A percentile compares a stretch with the other conserved stretches of the same genome.
Evolutionary conservation across 192 early-diverging fungal genomes (phyloP).

Genomic region (Coemansia sp.): DNA sequence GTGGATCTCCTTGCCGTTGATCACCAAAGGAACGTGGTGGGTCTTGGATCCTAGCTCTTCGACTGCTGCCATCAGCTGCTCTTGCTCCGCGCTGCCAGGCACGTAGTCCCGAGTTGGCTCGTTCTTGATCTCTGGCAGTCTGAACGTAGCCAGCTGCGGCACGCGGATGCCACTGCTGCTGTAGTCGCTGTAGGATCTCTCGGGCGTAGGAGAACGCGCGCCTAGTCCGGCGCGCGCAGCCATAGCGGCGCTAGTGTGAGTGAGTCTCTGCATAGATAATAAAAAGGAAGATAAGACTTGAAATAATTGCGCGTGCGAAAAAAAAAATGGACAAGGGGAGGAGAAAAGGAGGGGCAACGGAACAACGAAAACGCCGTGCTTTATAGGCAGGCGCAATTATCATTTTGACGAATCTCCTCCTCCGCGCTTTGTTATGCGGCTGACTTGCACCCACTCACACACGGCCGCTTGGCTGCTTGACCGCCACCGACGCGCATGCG

Average conservation of each 20-base stretch:
- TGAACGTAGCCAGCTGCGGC: constrained; percentile 76
- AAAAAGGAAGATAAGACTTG: not conserved
- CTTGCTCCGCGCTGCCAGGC: constrained; percentile 74
- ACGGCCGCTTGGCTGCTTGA: no score
- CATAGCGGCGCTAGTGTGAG: constrained; percentile 12
- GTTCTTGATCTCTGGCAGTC: constrained; percentile 80
- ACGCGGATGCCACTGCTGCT: constrained; percentile 49
- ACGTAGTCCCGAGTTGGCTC: constrained; percentile 88
- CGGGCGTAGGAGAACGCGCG: constrained; percentile 15
- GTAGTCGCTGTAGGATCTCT: not conserved
- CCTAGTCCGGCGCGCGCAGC: constrained; percentile 6
- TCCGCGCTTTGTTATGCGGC: no score
- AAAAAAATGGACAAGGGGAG: not conserved
- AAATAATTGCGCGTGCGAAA: not conserved
- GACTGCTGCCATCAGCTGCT: constrained; percentile 76
- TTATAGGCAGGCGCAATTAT: not conserved
- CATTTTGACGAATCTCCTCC: not conserved
- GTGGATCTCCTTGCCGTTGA: constrained; percentile 85
- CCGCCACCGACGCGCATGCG: not conserved
- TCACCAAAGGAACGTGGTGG: constrained; percentile 78
- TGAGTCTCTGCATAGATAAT: constrained; percentile 26
- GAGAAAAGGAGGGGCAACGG: constrained; percentile 6
- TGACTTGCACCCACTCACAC: no score
- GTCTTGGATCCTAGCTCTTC: constrained; percentile 69
- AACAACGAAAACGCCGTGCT: not conserved